These are phyloP conservation scores for Pseudogymnoascus sp. DNA, from an alignment of 2,329 filamentous ascomycete genomes.

Conservation along the genomic window DNA sequence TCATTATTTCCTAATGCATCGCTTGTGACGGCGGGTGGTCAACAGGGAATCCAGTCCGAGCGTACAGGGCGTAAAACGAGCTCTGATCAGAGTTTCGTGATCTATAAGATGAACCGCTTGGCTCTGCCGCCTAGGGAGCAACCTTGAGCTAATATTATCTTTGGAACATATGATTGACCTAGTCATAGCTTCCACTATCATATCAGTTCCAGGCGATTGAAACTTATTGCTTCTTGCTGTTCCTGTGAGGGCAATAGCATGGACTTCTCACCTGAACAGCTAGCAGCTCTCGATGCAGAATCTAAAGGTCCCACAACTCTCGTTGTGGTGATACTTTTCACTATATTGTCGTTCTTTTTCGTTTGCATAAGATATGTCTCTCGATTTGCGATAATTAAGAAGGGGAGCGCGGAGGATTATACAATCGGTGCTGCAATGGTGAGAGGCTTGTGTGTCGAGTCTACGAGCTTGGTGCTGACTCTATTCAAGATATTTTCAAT, in stretches of 20 bases:
- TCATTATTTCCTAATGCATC: background rate
- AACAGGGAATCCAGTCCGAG: background rate
- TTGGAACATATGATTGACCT: background rate
- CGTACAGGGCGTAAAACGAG: background rate
- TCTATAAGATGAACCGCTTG: background rate
- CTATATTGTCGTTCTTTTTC: background rate
- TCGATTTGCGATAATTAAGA: background rate
- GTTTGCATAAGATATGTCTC: background rate
- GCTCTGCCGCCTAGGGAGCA: background rate
- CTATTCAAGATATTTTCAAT: background rate
- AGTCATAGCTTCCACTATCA: background rate
- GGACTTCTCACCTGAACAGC: background rate
- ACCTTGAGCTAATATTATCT: background rate
- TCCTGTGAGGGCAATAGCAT: background rate
- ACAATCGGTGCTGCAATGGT: background rate
- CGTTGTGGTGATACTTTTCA: background rate
- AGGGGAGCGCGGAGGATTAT: background rate
- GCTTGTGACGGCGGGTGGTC: background rate
- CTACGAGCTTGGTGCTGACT: background rate
- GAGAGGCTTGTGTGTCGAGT: background rate
- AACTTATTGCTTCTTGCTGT: background rate
- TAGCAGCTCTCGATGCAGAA: background rate
- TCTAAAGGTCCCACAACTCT: background rate
- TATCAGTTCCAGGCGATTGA: background rate
- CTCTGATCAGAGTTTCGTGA: background rate